These are phyloP conservation scores for Solanum ossicruentum DNA, from an alignment of 257 asterid species.

Conservation along the genomic window DNA sequence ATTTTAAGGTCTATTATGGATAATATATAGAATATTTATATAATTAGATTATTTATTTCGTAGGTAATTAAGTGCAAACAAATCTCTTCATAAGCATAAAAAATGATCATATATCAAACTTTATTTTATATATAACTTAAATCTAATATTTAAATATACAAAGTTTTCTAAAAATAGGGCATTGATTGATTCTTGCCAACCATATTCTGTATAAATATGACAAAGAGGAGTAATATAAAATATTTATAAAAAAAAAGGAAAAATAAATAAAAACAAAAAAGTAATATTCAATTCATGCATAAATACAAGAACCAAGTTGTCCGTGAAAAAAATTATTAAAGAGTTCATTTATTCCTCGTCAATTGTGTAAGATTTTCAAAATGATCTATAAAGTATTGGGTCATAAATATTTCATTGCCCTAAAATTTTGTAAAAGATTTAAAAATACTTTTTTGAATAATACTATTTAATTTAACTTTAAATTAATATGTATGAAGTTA, in stretches of 20 bases:
- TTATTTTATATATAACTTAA: not conserved
- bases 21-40: not conserved
- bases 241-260: fast-evolving
- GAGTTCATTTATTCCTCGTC: not conserved
- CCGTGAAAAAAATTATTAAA: not conserved
- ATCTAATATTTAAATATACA: not conserved
- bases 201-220: not conserved
- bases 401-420: not conserved
- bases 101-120: no score
- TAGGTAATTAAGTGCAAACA: not conserved
- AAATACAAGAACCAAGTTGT: not conserved
- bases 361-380: not conserved
- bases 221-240: not conserved
- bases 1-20: not conserved
- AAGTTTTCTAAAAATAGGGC: not conserved
- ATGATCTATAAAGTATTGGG: not conserved
- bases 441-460: not conserved
- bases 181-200: not conserved
- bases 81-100: not conserved
- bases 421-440: not conserved
- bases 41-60: not conserved
- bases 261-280: not conserved
- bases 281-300: not conserved
- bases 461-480: not conserved
- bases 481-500: no score